A percentile compares a stretch with the other conserved stretches of the same genome.
phyloP scores from a whole-genome alignment of 352 stramenopile species.

The Phytopythium chamaehyphon region DNA sequence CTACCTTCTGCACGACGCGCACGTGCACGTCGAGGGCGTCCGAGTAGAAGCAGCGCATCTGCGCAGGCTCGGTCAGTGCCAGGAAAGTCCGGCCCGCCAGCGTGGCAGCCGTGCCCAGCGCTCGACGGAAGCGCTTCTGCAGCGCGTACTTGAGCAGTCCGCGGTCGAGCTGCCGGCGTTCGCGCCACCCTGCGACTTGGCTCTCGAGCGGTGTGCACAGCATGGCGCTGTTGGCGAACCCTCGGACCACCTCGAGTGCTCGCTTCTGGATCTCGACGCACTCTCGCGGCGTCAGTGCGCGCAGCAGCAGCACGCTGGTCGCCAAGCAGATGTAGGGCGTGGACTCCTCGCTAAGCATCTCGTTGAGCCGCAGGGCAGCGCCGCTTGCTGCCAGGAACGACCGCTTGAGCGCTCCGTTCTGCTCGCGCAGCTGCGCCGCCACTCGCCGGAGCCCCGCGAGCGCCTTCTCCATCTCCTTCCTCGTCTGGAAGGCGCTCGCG shows the following conservation, averaged over 20 bases:
- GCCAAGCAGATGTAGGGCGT: neutral
- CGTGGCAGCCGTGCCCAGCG: neutral
- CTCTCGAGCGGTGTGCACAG: neutral
- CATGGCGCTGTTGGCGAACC: neutral
- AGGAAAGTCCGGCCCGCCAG: neutral
- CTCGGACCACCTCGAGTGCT: neutral
- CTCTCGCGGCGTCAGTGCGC: conserved; percentile 1
- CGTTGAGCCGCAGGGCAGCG: neutral
- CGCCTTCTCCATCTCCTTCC: neutral
- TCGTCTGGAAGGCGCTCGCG: neutral
- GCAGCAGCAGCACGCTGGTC: neutral
- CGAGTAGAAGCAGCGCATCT: conserved; percentile 16
- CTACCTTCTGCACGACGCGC: conserved; percentile 25
- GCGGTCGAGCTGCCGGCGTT: neutral
- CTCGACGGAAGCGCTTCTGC: conserved; percentile 1
- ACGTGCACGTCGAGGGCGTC: conserved; percentile 13
- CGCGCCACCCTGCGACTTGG: conserved; percentile 4
- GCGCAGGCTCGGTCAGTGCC: conserved; percentile 11
- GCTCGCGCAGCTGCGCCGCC: neutral
- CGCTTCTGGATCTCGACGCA: neutral
- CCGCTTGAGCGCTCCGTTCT: conserved; percentile 2
- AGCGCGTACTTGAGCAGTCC: conserved; percentile 1
- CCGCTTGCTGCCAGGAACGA: neutral
- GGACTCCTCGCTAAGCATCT: neutral
- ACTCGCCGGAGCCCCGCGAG: neutral